Base-by-base conservation (phyloP, 1,139 yeast species). In the Blastobotrys petasosporus region DNA sequence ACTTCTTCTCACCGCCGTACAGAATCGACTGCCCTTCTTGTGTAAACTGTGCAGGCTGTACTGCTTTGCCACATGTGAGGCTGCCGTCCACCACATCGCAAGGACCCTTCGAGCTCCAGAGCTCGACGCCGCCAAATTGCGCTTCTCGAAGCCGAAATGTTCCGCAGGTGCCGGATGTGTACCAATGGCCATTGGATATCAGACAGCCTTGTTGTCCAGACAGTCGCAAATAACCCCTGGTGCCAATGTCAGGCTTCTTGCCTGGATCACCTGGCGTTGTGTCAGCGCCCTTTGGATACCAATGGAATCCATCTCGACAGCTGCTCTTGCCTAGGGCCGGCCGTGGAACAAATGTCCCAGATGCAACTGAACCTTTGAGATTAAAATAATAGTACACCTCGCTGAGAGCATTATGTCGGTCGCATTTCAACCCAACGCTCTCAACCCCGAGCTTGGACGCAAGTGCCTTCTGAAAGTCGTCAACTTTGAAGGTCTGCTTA, bases 381-480 rank as follows among this genome's bases (percentile, higher is more conserved):
- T 82, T 76, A 67, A 85, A 92, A 67, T 77, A 90, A 66, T 90
- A 92, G 96, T 97, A 90, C 28, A 92, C 75, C 64, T 92, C 96
- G 57, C 80, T 85, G 39, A 92, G 66, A 2, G 56, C 57, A 35
- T 55, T 55, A 39, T 45, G 44, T n/a, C 49, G 40, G 39, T 57
- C 59, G 39, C 60, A 57, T 15, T 50, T 51, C 61, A 90, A 77
- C 4, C 85, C 94, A 4, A 60, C 59, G 11, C 47, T 46, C 9
- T 46, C 46, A 8, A 32, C 44, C n/a, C 54, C 55, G 37, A 55
- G 53, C 46, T 78, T 76, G 33, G 72, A 67, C 33, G 67, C 65
- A 51, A 92, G 70, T 0, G 94, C 95, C 31, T 69, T 68, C 45
- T 76, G 73, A 48, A 92, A 80, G 59, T 85, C 80, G 11, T 72